These are phyloP conservation scores for Crithidia fasciculata DNA, from an alignment of 208 protist species.

Conservation along the genomic window DNA sequence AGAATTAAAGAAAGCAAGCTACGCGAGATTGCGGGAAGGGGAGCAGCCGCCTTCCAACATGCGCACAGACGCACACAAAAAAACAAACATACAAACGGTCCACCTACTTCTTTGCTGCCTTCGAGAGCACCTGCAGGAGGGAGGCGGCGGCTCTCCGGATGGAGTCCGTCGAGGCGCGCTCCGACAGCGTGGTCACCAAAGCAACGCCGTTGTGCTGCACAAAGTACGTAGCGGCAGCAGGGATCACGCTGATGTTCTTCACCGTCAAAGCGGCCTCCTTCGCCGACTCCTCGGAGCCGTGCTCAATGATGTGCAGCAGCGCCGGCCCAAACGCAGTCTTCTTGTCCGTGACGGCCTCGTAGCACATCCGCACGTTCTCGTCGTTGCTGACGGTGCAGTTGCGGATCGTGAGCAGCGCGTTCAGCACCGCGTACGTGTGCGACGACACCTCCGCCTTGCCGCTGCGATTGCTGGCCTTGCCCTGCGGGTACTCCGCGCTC, in stretches of 20 bases:
- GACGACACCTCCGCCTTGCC: constrained; percentile 41
- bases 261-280: constrained; percentile 84
- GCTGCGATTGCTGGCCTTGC: constrained; percentile 25
- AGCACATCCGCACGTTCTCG: constrained; percentile 59
- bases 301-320: constrained; percentile 79
- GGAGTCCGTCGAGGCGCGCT: constrained; percentile 70
- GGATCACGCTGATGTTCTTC: constrained; percentile 78
- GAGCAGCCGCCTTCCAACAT: no score
- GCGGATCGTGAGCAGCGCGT: constrained; percentile 79
- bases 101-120: constrained; percentile 24
- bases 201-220: constrained; percentile 49
- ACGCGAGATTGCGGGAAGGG: no score
- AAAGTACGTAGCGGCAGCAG: constrained; percentile 56
- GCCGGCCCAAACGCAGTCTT: constrained; percentile 47
- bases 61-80: no score
- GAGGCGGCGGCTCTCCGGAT: constrained; percentile 63
- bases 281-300: constrained; percentile 87
- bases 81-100: not conserved
- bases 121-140: constrained; percentile 68
- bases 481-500: constrained; percentile 52
- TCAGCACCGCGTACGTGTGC: constrained; percentile 76
- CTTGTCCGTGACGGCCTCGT: constrained; percentile 33
- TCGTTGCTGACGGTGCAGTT: constrained; percentile 83
- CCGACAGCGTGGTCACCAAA: constrained; percentile 56
- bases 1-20: no score